Percentiles rank a stretch among this genome's conserved stretches.
phyloP scores from a whole-genome alignment of 2,329 filamentous ascomycete genomes.

The Pseudonectria buxi region DNA sequence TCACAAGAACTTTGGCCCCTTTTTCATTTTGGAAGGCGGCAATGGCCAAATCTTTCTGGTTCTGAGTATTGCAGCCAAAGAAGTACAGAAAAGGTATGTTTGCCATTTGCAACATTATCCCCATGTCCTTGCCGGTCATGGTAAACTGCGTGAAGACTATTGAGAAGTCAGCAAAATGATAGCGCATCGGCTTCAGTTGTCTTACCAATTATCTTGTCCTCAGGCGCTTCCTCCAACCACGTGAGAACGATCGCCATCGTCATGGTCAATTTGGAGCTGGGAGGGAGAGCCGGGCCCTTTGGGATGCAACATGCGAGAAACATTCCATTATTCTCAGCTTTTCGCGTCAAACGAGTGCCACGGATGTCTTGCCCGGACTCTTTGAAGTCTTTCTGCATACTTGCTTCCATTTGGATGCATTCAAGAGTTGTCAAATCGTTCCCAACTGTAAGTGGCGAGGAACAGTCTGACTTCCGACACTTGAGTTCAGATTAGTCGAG shows the following conservation, averaged over 20 bases:
- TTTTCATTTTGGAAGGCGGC: slow-evolving; percentile 13
- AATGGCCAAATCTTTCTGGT: slow-evolving; percentile 14
- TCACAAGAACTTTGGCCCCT: slow-evolving; percentile 28
- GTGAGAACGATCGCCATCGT: slow-evolving; percentile 25
- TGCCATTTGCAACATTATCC: slow-evolving; percentile 26
- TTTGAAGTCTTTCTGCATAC: neutral
- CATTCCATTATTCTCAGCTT: slow-evolving; percentile 9
- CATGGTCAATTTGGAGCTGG: slow-evolving; percentile 27
- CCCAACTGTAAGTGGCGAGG: neutral
- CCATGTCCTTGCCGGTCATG: slow-evolving; percentile 26
- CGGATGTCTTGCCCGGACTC: slow-evolving; percentile 22
- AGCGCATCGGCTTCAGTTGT: fast-evolving
- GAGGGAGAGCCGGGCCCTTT: slow-evolving; percentile 2
- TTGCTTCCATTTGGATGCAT: neutral
- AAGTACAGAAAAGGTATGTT: slow-evolving; percentile 32
- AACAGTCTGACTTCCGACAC: neutral
- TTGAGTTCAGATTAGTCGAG: neutral
- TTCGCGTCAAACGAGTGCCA: slow-evolving; percentile 4
- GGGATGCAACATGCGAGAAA: slow-evolving; percentile 14
- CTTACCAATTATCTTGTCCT: slow-evolving; percentile 35
- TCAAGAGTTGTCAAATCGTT: neutral
- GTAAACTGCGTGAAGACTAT: slow-evolving; percentile 33
- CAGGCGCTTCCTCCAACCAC: slow-evolving; percentile 24
- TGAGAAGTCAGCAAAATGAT: neutral
- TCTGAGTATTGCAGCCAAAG: slow-evolving; percentile 17